Evolutionary conservation across 2,329 filamentous ascomycete genomes (phyloP), one percentile per base, ranked within the genome.

Genomic region (Talaromyces sp.): DNA sequence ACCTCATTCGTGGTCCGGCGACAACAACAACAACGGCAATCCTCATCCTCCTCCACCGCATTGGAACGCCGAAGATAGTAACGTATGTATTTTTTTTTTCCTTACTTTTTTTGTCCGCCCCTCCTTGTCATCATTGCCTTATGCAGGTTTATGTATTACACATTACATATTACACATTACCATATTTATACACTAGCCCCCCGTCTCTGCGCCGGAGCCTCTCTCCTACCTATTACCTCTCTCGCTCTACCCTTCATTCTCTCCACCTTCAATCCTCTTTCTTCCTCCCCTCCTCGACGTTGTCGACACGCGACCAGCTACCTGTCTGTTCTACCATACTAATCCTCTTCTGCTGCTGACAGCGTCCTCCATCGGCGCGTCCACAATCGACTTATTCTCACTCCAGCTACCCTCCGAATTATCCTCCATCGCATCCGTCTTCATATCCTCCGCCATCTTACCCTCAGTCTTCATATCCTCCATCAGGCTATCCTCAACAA

Each of bases 401-500:
- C n/a, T 57, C 60, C 27, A 55, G 27, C 47, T 57, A 61, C 19
- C 33, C 61, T 57, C 22, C 55, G 36, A 47, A 39, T 19, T 62
- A 54, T 44, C 57, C 55, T 47, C 57, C 51, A 32, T 57, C 58
- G 54, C 60, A 51, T 60, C 54, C 62, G 51, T 32, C 62, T 39
- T 58, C 57, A 49, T 49, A 62, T 56, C 56, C 60, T 32, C 59
- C 51, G 32, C 33, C 55, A 42, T 27, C 59, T 32, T 61, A 61
- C 22, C 70, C 69, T 67, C 68, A 71, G 25, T 42, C 58, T 32
- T 49, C 33, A 60, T 75, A 73, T 65, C 69, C 69, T 53, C 59
- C 63, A 56, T 69, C 73, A 32, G 67, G 72, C 56, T 73, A 77
- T 62, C 74, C 65, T 67, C 60, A 56, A 42, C 56, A 36, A 57